phyloP scores from a whole-genome alignment of 768 basidiomycete species.

The Tulasnella sp. region DNA sequence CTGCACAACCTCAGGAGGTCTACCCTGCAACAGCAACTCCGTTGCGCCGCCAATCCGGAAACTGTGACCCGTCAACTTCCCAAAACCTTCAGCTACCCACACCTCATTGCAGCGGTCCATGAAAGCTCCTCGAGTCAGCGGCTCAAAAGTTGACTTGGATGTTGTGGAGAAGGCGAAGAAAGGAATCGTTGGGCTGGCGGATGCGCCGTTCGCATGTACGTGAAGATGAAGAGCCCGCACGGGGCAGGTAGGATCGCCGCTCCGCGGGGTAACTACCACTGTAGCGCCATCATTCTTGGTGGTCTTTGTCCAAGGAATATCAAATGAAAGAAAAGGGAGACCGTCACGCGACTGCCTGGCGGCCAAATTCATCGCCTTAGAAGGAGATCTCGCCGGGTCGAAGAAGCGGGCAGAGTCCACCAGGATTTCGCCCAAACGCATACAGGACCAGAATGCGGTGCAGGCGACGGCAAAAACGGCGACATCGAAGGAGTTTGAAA shows the following conservation, averaged over 20 bases:
- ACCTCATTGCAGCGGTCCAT: conserved; percentile 23
- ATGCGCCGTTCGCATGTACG: neutral
- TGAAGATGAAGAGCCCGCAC: neutral
- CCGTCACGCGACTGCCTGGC: neutral
- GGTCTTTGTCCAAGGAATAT: neutral
- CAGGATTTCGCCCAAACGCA: neutral
- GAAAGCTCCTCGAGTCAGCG: neutral
- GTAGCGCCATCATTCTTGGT: neutral
- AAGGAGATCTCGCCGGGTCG: neutral
- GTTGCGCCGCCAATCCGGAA: conserved; percentile 31
- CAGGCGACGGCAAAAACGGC: neutral
- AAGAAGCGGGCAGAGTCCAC: neutral
- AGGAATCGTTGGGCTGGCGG: neutral
- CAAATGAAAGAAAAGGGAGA: neutral
- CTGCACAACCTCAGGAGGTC: conserved; percentile 18
- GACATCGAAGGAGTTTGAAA: neutral
- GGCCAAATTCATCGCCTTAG: neutral
- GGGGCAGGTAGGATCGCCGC: neutral
- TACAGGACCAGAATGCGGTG: neutral
- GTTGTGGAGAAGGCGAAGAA: neutral
- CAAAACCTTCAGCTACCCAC: neutral
- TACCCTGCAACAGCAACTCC: conserved; percentile 19
- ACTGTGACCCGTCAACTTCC: conserved; percentile 19
- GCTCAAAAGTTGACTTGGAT: neutral
- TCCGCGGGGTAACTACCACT: neutral